Conservation (phyloP, 495 filamentous ascomycete genomes). For the Hypoxylon intermedium region DNA sequence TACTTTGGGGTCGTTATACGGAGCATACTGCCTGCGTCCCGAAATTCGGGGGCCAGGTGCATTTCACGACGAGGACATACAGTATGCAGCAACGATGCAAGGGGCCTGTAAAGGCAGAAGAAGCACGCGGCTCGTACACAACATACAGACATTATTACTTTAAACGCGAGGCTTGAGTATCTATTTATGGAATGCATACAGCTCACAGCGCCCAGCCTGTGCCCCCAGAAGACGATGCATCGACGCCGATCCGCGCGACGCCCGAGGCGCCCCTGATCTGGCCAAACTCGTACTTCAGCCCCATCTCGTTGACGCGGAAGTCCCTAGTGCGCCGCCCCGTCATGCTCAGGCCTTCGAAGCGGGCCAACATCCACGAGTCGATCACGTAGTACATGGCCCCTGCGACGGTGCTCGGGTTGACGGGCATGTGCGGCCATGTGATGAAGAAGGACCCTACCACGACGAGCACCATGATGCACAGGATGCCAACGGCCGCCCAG, state of each 20-base stretch:
- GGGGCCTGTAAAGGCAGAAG: not conserved
- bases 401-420: slow-evolving; percentile 42
- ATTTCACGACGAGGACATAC: too few species aligned
- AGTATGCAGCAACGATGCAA: too few species aligned
- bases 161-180: not conserved
- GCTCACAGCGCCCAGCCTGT: slow-evolving; percentile 9
- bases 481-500: slow-evolving; percentile 45
- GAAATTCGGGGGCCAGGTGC: too few species aligned
- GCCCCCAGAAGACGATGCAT: slow-evolving; percentile 14
- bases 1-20: too few species aligned
- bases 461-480: slow-evolving; percentile 47
- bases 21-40: too few species aligned
- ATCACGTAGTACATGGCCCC: slow-evolving; percentile 45
- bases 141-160: not conserved
- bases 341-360: slow-evolving; percentile 41
- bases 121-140: not conserved
- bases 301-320: slow-evolving; percentile 30
- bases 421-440: slow-evolving; percentile 43
- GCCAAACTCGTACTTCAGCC: slow-evolving; percentile 33
- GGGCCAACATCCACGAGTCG: slow-evolving; percentile 38
- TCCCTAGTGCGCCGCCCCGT: slow-evolving; percentile 33
- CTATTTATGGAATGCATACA: slow-evolving; percentile 1
- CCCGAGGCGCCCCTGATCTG: slow-evolving; percentile 25
- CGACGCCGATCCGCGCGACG: slow-evolving; percentile 28
- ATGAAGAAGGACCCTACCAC: slow-evolving; percentile 41